These are phyloP conservation scores for Clonostachys sp. DNA, from an alignment of 2,329 filamentous ascomycete genomes.

Conservation along the genomic window DNA sequence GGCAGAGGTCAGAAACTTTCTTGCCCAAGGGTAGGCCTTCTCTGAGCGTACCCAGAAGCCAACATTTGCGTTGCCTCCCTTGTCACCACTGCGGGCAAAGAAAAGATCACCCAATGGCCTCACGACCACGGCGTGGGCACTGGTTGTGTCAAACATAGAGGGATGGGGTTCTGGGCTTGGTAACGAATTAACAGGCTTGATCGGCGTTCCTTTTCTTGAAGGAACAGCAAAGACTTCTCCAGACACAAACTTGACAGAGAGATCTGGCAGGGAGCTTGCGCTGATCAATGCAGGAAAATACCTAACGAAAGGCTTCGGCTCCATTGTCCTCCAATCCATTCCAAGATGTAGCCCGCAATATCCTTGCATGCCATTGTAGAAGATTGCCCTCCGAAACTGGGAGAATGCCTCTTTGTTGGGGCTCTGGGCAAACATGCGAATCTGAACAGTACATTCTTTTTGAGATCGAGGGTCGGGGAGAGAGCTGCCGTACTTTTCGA, in stretches of 20 bases:
- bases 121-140: neutral
- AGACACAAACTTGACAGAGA: conserved; percentile 13
- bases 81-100: conserved; percentile 23
- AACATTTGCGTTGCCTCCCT: conserved; percentile 24
- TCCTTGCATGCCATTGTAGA: conserved; percentile 22
- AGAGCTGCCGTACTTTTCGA: conserved; percentile 18
- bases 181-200: neutral
- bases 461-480: conserved; percentile 19
- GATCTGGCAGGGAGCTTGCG: conserved; percentile 4
- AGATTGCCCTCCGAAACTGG: conserved; percentile 12
- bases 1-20: conserved; percentile 25
- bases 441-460: conserved; percentile 28
- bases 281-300: conserved; percentile 24
- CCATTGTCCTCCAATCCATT: conserved; percentile 28
- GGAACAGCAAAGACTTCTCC: conserved; percentile 2
- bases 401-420: conserved; percentile 9
- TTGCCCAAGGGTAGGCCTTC: conserved; percentile 33
- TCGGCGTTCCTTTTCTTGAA: neutral
- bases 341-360: conserved; percentile 23
- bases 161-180: neutral
- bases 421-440: conserved; percentile 33
- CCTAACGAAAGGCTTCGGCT: conserved; percentile 17
- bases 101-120: conserved; percentile 20
- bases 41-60: conserved; percentile 27
- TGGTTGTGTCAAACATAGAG: neutral